Evolutionary conservation across 1,284 basidiomycete genomes (phyloP), one percentile per base, ranked within the genome.

Genomic region (Ceratobasidium sp.): DNA sequence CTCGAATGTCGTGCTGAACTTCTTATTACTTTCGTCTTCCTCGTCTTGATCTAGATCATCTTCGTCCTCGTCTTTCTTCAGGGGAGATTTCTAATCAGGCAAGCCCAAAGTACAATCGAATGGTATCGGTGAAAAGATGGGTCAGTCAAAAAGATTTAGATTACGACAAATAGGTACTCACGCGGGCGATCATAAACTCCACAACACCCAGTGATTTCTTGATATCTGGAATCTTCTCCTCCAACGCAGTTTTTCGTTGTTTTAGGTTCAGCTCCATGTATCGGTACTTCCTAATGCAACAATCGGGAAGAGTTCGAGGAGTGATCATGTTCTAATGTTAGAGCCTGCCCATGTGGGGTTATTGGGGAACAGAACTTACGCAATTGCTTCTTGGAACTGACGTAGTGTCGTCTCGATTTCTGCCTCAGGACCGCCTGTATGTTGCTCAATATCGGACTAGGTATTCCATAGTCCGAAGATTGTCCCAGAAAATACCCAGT

Each of bases 171-270:
- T n/a, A 40, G 39, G 82, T n/a, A 93, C 92, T 81, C 91, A 66
- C 88, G 82, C 92, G 86, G 79, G 93, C 91, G 80, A 93, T 91
- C 61, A 99, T 85, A 83, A 91, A 95, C 83, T 94, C 91, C 42
- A 99, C 96, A 90, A 99, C 98, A 78, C 89, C 88, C 64, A 99
- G 86, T 1, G 97, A 99, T 86, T 97, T 97, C 83, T 92, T 91
- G 83, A 99, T 97, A 85, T 99, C 98, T 0, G 97, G 97, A 66
- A 99, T 97, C 89, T 99, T 99, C 80, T 95, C 95, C 82, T 96
- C 93, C 5, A 99, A 88, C 1, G 93, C 92, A 77, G 90, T 89
- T 71, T 94, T 89, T 64, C 97, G 90, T 84, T 96, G 94, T 15
- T 92, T 89, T 66, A 97, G 89, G 83, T 93, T 97, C 49, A 92